Base-by-base conservation (phyloP, 495 filamentous ascomycete genomes). In the Penicillium subrubescens region DNA sequence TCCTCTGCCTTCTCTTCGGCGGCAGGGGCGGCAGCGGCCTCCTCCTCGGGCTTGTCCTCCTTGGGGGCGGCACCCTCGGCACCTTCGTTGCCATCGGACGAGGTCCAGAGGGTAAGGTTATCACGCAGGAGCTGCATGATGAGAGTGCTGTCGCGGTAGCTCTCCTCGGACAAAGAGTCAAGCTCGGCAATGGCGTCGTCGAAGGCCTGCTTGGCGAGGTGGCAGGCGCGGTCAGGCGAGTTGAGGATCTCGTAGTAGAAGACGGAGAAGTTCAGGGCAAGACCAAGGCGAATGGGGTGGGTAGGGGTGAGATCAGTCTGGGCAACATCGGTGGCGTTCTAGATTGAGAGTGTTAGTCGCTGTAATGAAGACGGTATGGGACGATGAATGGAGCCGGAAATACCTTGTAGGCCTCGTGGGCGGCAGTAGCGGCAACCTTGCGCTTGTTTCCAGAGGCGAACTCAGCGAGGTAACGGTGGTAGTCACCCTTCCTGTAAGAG, bases 201-300 rank as follows among this genome's bases (percentile, higher is more conserved):
- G 74, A 99, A 99, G 33, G 96, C 94, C 83, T 97, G 94, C 89
- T 99, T 99, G 77, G 95, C 95, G 60, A 99, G 88, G 79, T 99
- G 95, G 87, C 95, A 99, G 74, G 95, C 95, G 78, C 94, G 94
- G 76, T 99, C 95, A 52, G 95, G 95, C 14, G 95, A 96, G 89
- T 98, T 99, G 70, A 99, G 86, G 78, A 99, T 99, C 87, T 99
- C 95, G 79, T 99, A 99, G 89, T 99, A 99, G 85, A 99, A 99
- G 69, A 99, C 95, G 44, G 96, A 98, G 89, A 99, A 99, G 87
- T 99, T 99, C 67, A 99, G 88, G 65, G 95, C 95, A 68, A 99
- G 91, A 75, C 95, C 95, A 65, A 99, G 92, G 71, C 95, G 95
- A 81, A 98, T 99, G 64, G 95, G 95, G 85, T 99, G 95, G 67